Base-by-base conservation (phyloP, 208 protist species). In the Sergeia podlipaevii region DNA sequence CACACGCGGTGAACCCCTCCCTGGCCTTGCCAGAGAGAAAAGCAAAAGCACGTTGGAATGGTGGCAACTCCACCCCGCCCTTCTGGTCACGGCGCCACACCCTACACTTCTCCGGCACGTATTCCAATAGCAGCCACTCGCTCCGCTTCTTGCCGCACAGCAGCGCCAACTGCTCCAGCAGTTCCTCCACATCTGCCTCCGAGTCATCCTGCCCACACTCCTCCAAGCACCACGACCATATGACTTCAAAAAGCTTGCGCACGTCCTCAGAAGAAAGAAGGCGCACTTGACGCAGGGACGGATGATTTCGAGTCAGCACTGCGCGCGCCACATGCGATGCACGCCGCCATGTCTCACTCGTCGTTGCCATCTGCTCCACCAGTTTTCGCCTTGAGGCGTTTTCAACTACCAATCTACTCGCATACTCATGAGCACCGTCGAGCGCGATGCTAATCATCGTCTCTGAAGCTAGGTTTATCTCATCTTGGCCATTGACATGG, bases 311-410 rank as follows among this genome's bases (percentile, higher is more conserved):
- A 23, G 39, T 46, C 30, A 83, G 49, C 1, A 15, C 36, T 0
- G 17, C 52, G 3, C 60, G 58, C 18, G 65, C 32, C 4, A 4
- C 27, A 0, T 42, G 23, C 4, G 60, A 72, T 18, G 75, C 63
- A n/a, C 1, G 3, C 8, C 46, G 60, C 38, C 51, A 53, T 0
- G 24, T 47, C 7, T 26, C 37, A 32, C 46, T 77, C n/a, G 51
- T 58, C 11, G 43, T 30, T 6, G 20, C 17, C 0, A 71, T 44
- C 36, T 77, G 64, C 1, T 81, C 57, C 13, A 41, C 7, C 23
- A 74, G 27, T 13, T 77, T 36, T 17, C 18, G 47, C 5, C 76
- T 64, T 21, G 61, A 76, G 39, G 61, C 59, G 66, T 86, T 90
- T 43, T 82, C 77, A 1, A 20, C 10, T 2, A 47, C 51, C 20